Conservation (phyloP, 2,329 filamentous ascomycete species). For the Penicillium palitans region DNA sequence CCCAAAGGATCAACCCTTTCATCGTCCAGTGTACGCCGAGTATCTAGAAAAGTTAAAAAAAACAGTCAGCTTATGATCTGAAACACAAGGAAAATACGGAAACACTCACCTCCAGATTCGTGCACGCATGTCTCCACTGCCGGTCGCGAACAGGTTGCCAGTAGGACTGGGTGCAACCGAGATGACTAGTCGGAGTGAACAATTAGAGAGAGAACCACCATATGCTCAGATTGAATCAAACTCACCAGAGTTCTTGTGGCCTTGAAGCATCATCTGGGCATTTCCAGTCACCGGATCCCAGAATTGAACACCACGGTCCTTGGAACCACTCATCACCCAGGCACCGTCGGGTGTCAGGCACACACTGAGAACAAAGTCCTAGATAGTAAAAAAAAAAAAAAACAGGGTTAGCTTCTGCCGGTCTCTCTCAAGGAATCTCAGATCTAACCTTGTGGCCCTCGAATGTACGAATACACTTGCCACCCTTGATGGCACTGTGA, state of each 20-base stretch:
- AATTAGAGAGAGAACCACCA: conserved; percentile 1
- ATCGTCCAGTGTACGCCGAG: conserved; percentile 42
- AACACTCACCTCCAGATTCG: conserved; percentile 81
- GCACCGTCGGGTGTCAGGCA: conserved; percentile 89
- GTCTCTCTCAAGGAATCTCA: background rate
- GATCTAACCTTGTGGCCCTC: conserved; percentile 83
- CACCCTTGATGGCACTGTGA: conserved; percentile 71
- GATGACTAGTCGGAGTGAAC: conserved; percentile 63
- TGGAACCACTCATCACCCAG: conserved; percentile 97
- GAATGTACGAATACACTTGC: conserved; percentile 94
- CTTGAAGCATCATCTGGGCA: conserved; percentile 97
- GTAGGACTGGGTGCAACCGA: conserved; percentile 92
- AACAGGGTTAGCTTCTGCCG: background rate
- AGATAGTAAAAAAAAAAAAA: conserved; percentile 12
- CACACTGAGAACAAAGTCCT: conserved; percentile 96
- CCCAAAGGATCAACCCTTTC: conserved; percentile 30
- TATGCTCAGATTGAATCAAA: conserved; percentile 15
- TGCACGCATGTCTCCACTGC: conserved; percentile 95
- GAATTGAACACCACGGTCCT: conserved; percentile 96
- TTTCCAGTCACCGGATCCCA: conserved; percentile 94
- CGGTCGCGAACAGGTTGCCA: conserved; percentile 88
- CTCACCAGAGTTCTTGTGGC: conserved; percentile 89
- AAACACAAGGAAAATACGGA: background rate
- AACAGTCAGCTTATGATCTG: conserved; percentile 10
- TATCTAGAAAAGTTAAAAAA: conserved; percentile 29